A percentile compares a stretch with the other conserved stretches of the same genome.
Conservation (phyloP, 192 early-diverging fungal genomes). For the Backusella parvicylindrica region DNA sequence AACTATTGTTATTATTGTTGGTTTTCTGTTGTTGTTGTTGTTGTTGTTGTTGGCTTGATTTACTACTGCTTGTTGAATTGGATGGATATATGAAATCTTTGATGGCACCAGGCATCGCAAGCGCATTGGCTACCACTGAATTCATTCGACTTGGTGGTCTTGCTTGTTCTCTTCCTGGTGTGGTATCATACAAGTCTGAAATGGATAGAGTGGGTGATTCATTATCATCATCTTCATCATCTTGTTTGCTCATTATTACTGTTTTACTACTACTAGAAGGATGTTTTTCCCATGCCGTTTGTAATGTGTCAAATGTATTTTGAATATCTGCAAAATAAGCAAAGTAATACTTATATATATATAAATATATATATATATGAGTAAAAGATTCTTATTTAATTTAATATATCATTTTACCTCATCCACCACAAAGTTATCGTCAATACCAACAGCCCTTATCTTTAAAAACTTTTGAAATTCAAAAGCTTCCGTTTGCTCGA, state of each 20-base stretch:
- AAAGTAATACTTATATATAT: slow-evolving; percentile 56
- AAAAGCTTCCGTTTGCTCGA: slow-evolving; percentile 48
- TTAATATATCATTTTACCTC: slow-evolving; percentile 38
- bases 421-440: slow-evolving; percentile 52
- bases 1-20: neutral
- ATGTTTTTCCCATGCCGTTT: slow-evolving; percentile 19
- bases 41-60: neutral
- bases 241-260: neutral
- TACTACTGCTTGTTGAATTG: slow-evolving; percentile 9
- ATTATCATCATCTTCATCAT: slow-evolving; percentile 20
- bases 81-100: slow-evolving; percentile 16
- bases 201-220: slow-evolving; percentile 22
- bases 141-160: neutral
- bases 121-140: slow-evolving; percentile 24
- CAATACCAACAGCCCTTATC: slow-evolving; percentile 46
- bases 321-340: slow-evolving; percentile 58
- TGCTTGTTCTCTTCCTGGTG: neutral
- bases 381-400: neutral
- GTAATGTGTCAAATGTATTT: slow-evolving; percentile 29
- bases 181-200: slow-evolving; percentile 19
- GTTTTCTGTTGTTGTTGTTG: neutral
- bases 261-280: neutral
- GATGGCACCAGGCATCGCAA: slow-evolving; percentile 21
- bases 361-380: neutral
- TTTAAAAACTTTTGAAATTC: slow-evolving; percentile 52